Conservation (phyloP, 768 basidiomycete genomes). For the Naganishia randhawae region DNA sequence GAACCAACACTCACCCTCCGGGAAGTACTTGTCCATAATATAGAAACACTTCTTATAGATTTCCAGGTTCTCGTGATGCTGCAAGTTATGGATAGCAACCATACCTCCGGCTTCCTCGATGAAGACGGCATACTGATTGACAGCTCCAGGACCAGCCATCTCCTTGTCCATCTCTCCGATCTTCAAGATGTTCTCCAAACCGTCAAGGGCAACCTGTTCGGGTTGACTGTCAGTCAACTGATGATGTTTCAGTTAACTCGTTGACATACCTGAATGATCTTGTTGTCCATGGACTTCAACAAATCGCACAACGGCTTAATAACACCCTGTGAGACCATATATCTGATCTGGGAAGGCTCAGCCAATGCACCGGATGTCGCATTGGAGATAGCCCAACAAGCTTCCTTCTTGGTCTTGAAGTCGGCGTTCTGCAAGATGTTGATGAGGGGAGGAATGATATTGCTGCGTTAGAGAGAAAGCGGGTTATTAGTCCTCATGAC, state of each 20-base stretch:
- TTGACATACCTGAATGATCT: conserved; percentile 67
- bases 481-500: conserved; percentile 87
- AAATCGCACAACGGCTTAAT: conserved; percentile 98
- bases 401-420: conserved; percentile 99
- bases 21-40: conserved; percentile 79
- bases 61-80: conserved; percentile 98
- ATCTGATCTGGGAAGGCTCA: conserved; percentile 93
- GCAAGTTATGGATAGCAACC: conserved; percentile 92
- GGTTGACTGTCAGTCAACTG: no score
- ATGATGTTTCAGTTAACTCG: background rate
- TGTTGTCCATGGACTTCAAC: conserved; percentile 98
- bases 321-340: conserved; percentile 94
- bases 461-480: conserved; percentile 47
- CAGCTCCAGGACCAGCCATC: conserved; percentile 70
- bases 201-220: conserved; percentile 85
- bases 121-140: conserved; percentile 87
- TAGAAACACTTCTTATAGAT: conserved; percentile 99
- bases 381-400: conserved; percentile 99
- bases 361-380: conserved; percentile 96
- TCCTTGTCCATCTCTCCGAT: conserved; percentile 93
- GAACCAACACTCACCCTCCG: conserved; percentile 54
- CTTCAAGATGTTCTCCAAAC: conserved; percentile 95
- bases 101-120: conserved; percentile 99
- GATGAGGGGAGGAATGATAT: conserved; percentile 92
- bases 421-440: conserved; percentile 96